phyloP scores from a whole-genome alignment of 345 rosid species.

The Schrenkiella parvula region DNA sequence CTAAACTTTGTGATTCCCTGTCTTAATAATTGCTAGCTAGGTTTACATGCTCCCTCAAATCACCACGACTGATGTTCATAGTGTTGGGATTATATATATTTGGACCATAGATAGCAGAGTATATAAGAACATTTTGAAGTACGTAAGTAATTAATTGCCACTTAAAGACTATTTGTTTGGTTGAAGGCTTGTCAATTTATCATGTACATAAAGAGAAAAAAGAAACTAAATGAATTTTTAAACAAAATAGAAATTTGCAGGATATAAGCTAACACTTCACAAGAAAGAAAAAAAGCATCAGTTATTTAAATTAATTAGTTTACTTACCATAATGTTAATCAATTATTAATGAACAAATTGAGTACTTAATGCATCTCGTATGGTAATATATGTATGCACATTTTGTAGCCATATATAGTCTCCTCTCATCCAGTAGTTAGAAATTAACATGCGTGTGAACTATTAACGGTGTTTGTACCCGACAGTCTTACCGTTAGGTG shows the following conservation, averaged over 20 bases:
- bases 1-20: background rate
- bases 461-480: constrained; percentile 5
- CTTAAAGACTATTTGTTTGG: background rate
- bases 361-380: background rate
- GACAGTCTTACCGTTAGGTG: background rate
- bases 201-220: background rate
- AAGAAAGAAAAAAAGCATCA: background rate
- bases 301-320: background rate
- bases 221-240: too few species aligned
- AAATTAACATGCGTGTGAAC: background rate
- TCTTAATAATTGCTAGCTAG: background rate
- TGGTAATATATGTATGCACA: background rate
- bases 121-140: background rate
- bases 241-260: too few species aligned
- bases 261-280: background rate
- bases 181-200: background rate
- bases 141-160: background rate
- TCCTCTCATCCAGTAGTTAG: background rate
- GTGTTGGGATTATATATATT: background rate
- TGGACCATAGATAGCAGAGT: background rate
- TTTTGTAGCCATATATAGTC: background rate
- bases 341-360: background rate
- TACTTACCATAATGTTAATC: background rate
- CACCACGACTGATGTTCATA: background rate
- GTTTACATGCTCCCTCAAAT: background rate